A percentile compares a stretch with the other conserved stretches of the same genome.
phyloP scores from a whole-genome alignment of 371 early-diverging fungal species.

The Lichtheimia ramosa region DNA sequence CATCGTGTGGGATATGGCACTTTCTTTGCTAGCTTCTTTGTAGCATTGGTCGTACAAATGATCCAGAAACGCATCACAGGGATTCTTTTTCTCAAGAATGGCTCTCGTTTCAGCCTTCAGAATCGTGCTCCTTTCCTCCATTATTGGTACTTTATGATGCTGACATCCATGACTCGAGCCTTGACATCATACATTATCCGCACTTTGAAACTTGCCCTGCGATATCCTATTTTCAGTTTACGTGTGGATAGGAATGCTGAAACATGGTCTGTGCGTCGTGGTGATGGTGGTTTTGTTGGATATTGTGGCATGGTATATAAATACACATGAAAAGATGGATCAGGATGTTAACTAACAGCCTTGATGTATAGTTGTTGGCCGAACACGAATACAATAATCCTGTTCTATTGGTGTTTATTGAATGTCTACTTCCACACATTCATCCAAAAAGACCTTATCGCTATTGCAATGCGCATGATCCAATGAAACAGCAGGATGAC shows the following conservation, averaged over 20 bases:
- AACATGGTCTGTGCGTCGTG: slow-evolving; percentile 54
- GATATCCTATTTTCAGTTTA: slow-evolving; percentile 48
- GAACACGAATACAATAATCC: slow-evolving; percentile 55
- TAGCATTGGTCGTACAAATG: slow-evolving; percentile 43
- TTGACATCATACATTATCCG: slow-evolving; percentile 51
- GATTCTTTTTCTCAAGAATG: slow-evolving; percentile 35
- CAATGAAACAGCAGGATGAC: slow-evolving; percentile 2
- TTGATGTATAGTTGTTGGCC: slow-evolving; percentile 31
- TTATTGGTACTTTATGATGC: slow-evolving; percentile 56
- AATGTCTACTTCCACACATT: slow-evolving; percentile 24
- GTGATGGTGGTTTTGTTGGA: slow-evolving; percentile 50
- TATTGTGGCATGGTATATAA: slow-evolving; percentile 49
- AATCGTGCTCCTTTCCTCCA: slow-evolving; percentile 45
- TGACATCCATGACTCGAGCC: slow-evolving; percentile 50
- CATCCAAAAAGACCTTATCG: not conserved
- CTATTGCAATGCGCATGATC: not conserved
- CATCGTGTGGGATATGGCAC: slow-evolving; percentile 36
- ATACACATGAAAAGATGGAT: not conserved
- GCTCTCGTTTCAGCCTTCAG: slow-evolving; percentile 31
- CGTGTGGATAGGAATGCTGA: slow-evolving; percentile 53
- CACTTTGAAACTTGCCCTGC: slow-evolving; percentile 33
- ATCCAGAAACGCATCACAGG: slow-evolving; percentile 45
- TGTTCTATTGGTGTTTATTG: slow-evolving; percentile 33
- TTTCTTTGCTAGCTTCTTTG: slow-evolving; percentile 46
- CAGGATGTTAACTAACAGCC: no score